Conservation (phyloP, 805 yeast genomes). For the Saitoella complicata region DNA sequence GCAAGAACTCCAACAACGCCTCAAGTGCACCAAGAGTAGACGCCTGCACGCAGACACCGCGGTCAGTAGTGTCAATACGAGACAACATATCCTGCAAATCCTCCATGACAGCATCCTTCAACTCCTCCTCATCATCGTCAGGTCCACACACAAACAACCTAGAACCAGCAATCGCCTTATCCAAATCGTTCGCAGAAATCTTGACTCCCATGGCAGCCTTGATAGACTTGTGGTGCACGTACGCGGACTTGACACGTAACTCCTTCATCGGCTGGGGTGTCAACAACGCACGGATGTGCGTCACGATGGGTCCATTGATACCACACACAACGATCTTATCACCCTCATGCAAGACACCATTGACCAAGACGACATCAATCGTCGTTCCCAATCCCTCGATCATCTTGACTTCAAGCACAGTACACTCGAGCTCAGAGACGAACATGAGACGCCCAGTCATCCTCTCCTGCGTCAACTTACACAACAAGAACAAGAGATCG, state of each 20-base stretch:
- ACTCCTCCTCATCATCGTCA: constrained; percentile 92
- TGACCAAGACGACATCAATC: constrained; percentile 92
- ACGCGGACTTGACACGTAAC: constrained; percentile 89
- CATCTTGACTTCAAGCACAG: constrained; percentile 92
- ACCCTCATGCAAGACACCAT: constrained; percentile 89
- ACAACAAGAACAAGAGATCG: constrained; percentile 84
- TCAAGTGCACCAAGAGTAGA: constrained; percentile 96
- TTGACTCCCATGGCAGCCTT: constrained; percentile 98
- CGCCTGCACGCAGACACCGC: constrained; percentile 97
- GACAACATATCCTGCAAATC: constrained; percentile 89
- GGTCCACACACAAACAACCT: constrained; percentile 87
- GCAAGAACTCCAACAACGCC: constrained; percentile 90
- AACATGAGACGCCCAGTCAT: constrained; percentile 98
- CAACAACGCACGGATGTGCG: constrained; percentile 84
- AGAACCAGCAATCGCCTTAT: constrained; percentile 98
- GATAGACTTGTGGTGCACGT: constrained; percentile 91
- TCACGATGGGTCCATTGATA: constrained; percentile 94
- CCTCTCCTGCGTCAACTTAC: constrained; percentile 93
- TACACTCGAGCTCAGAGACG: constrained; percentile 84
- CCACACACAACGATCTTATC: constrained; percentile 94
- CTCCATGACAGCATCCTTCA: constrained; percentile 98
- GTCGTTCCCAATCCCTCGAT: constrained; percentile 98
- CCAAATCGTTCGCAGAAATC: constrained; percentile 94
- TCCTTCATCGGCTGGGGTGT: constrained; percentile 98
- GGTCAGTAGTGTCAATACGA: constrained; percentile 86